Base-by-base conservation (phyloP, 176 grass and related monocot species). In the Ampelocalamus luodianensis region DNA sequence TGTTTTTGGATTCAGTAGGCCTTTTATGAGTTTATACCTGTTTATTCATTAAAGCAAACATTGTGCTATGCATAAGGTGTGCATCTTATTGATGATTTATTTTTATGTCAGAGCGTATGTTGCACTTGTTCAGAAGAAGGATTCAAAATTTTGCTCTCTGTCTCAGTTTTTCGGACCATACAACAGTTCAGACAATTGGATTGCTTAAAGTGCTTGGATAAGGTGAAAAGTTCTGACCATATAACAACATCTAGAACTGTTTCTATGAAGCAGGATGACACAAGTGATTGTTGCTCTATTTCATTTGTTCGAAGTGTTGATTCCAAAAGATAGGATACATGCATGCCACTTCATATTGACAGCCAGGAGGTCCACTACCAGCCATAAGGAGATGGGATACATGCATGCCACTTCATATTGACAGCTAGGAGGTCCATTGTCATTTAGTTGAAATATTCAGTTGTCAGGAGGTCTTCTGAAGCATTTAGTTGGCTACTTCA, bases 21-120 rank as follows among this genome's bases (percentile, higher is more conserved):
- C 1, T 49, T 82, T 17, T 65, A n/a, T 40, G 18, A 67, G 61
- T 67, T 43, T 48, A 74, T 53, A 22, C 24, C 27, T 45, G 46
- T 72, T 26, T 82, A 80, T 71, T 71, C 22, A 54, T 78, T 77
- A n/a, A n/a, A n/a, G n/a, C n/a, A n/a, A n/a, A n/a, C n/a, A n/a
- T n/a, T n/a, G n/a, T n/a, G n/a, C n/a, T n/a, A n/a, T n/a, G n/a
- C n/a, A n/a, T n/a, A n/a, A n/a, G n/a, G n/a, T n/a, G n/a, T n/a
- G n/a, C n/a, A n/a, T n/a, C n/a, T n/a, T n/a, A n/a, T n/a, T n/a
- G n/a, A n/a, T 54, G 27, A 84, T 68, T 72, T 88, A 14, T 84
- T 43, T 51, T 74, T 49, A 50, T 84, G 79, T 59, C 90, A 97
- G 91, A 83, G 89, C 82, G 59, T 87, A 90, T 88, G 87, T 89